Evolutionary conservation across 495 filamentous ascomycete genomes (phyloP).

Genomic region (Talaromyces thailandensis): DNA sequence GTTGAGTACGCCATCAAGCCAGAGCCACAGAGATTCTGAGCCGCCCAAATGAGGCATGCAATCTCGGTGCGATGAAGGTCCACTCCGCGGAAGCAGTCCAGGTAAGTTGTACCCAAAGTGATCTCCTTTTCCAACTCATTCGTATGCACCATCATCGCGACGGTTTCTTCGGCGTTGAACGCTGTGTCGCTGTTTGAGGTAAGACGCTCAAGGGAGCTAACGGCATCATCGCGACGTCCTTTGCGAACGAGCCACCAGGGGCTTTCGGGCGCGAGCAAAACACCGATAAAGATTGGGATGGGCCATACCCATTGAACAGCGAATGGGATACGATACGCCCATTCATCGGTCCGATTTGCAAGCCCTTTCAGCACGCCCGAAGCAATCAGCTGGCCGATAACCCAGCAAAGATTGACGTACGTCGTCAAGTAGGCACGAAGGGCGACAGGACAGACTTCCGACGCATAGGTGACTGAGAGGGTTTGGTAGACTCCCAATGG

Average conservation of each 20-base stretch:
- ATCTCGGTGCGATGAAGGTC: constrained; percentile 56
- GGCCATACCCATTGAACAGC: constrained; percentile 49
- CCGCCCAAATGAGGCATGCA: constrained; percentile 54
- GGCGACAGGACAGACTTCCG: constrained; percentile 37
- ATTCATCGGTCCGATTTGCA: constrained; percentile 20
- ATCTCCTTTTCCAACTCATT: constrained; percentile 52
- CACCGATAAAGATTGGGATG: constrained; percentile 27
- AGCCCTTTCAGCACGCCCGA: constrained; percentile 37
- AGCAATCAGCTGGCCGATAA: constrained; percentile 42
- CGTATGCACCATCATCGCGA: constrained; percentile 64
- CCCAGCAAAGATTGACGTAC: constrained; percentile 39
- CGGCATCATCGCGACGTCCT: constrained; percentile 36
- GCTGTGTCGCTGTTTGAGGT: constrained; percentile 39
- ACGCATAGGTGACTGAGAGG: constrained; percentile 41
- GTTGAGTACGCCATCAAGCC: constrained; percentile 61
- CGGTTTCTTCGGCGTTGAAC: constrained; percentile 51
- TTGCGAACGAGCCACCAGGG: constrained; percentile 38
- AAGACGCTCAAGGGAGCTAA: constrained; percentile 47
- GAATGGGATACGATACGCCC: constrained; percentile 49
- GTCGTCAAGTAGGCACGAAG: constrained; percentile 35
- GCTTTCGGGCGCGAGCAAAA: constrained; percentile 35
- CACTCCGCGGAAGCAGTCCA: constrained; percentile 55
- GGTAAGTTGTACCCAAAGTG: constrained; percentile 42
- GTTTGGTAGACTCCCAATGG: constrained; percentile 39
- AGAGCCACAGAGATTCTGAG: constrained; percentile 57